phyloP scores from a whole-genome alignment of 129 eudicot species.

The Flaveria sonorensis region DNA sequence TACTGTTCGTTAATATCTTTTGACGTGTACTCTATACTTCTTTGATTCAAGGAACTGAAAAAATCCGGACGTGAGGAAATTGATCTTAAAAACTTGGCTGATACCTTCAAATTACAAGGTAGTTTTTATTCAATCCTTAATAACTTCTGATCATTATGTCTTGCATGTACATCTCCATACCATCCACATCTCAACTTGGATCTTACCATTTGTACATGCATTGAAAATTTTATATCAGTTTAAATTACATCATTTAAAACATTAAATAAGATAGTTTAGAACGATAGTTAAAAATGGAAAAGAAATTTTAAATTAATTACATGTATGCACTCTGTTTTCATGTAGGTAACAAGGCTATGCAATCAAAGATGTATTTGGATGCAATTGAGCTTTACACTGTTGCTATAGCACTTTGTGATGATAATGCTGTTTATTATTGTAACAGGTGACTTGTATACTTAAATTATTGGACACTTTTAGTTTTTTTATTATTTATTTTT shows the following conservation, averaged over 20 bases:
- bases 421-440: constrained; percentile 87
- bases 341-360: constrained; percentile 88
- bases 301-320: background rate
- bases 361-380: constrained; percentile 55
- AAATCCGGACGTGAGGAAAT: constrained; percentile 53
- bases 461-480: background rate
- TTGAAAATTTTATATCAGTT: background rate
- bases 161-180: constrained; percentile 20
- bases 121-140: constrained; percentile 7
- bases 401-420: constrained; percentile 69
- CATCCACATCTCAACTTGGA: constrained; percentile 12
- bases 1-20: background rate
- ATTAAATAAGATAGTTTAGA: background rate
- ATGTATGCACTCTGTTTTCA: constrained; percentile 20
- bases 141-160: constrained; percentile 1
- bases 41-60: constrained; percentile 64
- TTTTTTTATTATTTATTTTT: background rate
- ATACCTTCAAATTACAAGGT: constrained; percentile 80
- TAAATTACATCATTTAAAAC: background rate
- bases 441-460: constrained; percentile 61
- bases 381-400: constrained; percentile 85
- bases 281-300: background rate
- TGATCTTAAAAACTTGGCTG: constrained; percentile 69
- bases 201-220: constrained; percentile 8
- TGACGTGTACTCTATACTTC: constrained; percentile 2